Conservation (phyloP, 495 filamentous ascomycete species). For the Penicillium salamii region DNA sequence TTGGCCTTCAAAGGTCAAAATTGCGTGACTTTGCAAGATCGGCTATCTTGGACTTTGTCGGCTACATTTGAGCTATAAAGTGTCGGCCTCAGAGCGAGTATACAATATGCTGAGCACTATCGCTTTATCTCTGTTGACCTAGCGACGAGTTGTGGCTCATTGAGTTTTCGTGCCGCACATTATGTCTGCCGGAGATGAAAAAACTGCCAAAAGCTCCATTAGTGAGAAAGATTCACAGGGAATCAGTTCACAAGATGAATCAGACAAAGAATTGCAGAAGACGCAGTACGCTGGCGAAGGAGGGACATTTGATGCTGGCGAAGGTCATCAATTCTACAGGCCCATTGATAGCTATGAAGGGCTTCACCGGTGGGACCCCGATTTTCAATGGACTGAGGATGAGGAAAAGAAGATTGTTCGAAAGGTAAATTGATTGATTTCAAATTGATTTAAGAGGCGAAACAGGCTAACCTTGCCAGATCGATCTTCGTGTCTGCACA, state of each 20-base stretch:
- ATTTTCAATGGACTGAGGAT: conserved; percentile 56
- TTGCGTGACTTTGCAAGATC: too few species aligned
- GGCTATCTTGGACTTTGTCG: too few species aligned
- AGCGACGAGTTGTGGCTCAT: too few species aligned
- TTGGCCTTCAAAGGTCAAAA: too few species aligned
- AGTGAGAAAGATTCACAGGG: neutral
- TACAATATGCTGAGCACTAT: too few species aligned
- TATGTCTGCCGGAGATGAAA: conserved; percentile 4
- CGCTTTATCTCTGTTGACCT: too few species aligned
- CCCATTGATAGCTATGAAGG: conserved; percentile 57
- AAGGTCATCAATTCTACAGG: conserved; percentile 31
- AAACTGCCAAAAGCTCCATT: conserved; percentile 1
- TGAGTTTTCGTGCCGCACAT: too few species aligned
- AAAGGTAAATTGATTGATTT: conserved; percentile 2
- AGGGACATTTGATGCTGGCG: conserved; percentile 11
- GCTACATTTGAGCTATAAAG: too few species aligned
- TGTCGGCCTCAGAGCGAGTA: too few species aligned
- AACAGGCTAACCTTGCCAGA: conserved; percentile 6
- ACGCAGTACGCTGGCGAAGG: neutral
- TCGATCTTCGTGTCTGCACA: conserved; percentile 42
- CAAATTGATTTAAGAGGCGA: too few species aligned
- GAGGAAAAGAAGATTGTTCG: conserved; percentile 49
- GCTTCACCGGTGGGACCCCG: conserved; percentile 62
- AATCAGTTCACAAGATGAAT: neutral
- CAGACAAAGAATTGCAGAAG: conserved; percentile 13